These are phyloP conservation scores for Hypomyces perniciosus DNA, from an alignment of 2,329 filamentous ascomycete species.

Conservation along the genomic window DNA sequence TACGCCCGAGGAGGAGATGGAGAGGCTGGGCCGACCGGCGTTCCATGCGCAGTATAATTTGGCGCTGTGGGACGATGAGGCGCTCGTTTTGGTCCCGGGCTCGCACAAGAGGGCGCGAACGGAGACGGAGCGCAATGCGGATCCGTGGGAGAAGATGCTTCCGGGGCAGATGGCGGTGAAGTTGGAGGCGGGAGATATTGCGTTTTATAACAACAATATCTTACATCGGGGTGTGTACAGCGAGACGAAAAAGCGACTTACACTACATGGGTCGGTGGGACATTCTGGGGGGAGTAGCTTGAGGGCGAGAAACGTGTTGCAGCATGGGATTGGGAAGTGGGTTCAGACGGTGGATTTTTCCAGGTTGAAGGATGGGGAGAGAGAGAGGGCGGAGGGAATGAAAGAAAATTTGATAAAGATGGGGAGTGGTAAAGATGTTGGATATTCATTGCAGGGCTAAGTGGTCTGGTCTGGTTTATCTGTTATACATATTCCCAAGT, in stretches of 20 bases:
- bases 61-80: conserved; percentile 68
- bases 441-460: conserved; percentile 55
- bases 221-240: conserved; percentile 66
- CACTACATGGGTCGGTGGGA: conserved; percentile 67
- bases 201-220: conserved; percentile 90
- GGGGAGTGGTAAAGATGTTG: conserved; percentile 56
- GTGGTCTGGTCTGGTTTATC: no score
- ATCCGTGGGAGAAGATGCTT: conserved; percentile 55
- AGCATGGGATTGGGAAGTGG: conserved; percentile 67
- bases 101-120: conserved; percentile 69
- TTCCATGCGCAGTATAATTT: conserved; percentile 86
- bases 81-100: conserved; percentile 70
- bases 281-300: conserved; percentile 47
- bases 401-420: conserved; percentile 54
- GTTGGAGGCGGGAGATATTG: conserved; percentile 68
- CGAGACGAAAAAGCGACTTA: conserved; percentile 54
- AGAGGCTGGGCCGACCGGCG: conserved; percentile 52
- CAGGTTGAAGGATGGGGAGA: conserved; percentile 36
- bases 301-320: conserved; percentile 65
- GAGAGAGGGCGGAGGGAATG: conserved; percentile 56
- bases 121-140: conserved; percentile 59
- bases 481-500: no score
- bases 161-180: conserved; percentile 60
- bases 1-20: conserved; percentile 59
- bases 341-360: conserved; percentile 54